A percentile compares a stretch with the other conserved stretches of the same genome.
Conservation (phyloP, 192 early-diverging fungal genomes). For the Dissophora globulifera region DNA sequence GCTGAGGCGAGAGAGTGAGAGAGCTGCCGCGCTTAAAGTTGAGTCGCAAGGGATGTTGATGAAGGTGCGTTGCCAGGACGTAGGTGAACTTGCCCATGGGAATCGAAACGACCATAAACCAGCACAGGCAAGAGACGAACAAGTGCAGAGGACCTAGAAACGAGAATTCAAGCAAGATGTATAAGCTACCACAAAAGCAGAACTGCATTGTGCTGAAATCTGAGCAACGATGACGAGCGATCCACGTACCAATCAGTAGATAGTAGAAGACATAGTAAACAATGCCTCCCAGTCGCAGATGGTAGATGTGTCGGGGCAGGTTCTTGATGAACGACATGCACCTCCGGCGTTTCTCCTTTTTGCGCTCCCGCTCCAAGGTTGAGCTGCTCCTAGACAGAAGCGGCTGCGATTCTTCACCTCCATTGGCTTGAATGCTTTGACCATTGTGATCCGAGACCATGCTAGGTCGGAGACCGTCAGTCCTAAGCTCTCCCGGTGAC, state of each 20-base stretch:
- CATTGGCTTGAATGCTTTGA: slow-evolving; percentile 12
- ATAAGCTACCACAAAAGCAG: slow-evolving; percentile 4
- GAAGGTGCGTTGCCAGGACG: slow-evolving; percentile 81
- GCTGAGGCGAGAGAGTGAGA: slow-evolving; percentile 37
- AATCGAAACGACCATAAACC: slow-evolving; percentile 87
- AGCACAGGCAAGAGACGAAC: slow-evolving; percentile 79
- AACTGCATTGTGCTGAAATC: background rate
- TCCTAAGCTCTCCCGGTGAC: slow-evolving; percentile 31
- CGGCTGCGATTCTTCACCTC: slow-evolving; percentile 39
- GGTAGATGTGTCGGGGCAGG: slow-evolving; percentile 31
- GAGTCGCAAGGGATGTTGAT: slow-evolving; percentile 80
- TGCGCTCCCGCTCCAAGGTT: slow-evolving; percentile 36
- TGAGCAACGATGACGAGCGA: background rate
- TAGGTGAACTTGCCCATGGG: slow-evolving; percentile 95
- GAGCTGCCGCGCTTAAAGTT: slow-evolving; percentile 74
- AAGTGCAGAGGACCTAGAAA: slow-evolving; percentile 78
- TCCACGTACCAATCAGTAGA: slow-evolving; percentile 55
- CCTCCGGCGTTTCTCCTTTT: background rate
- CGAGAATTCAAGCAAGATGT: slow-evolving; percentile 26
- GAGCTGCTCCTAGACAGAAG: slow-evolving; percentile 43
- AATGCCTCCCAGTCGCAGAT: slow-evolving; percentile 57
- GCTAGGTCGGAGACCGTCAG: slow-evolving; percentile 8
- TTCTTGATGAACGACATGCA: slow-evolving; percentile 10
- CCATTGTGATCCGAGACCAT: background rate
- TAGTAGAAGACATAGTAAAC: slow-evolving; percentile 63